Conservation (phyloP, 345 rosid species). For the Clausena lansium region DNA sequence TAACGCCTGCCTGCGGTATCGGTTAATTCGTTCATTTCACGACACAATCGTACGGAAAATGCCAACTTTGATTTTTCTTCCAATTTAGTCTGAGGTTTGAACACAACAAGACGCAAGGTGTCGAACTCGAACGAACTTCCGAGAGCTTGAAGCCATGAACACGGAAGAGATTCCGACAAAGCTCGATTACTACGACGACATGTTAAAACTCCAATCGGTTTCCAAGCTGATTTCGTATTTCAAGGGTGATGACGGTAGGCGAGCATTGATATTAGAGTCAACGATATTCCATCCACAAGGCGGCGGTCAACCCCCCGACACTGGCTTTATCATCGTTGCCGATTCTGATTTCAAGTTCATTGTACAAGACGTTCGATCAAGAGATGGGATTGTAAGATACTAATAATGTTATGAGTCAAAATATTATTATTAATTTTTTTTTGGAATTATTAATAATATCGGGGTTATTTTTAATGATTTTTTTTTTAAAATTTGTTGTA, state of each 20-base stretch:
- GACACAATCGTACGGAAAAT: accelerated
- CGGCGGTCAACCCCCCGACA: conserved; percentile 88
- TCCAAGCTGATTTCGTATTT: conserved; percentile 18
- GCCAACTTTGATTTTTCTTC: neutral
- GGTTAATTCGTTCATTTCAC: too few species aligned
- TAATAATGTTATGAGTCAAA: neutral
- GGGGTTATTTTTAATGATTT: neutral
- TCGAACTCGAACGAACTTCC: neutral
- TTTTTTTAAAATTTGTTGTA: neutral
- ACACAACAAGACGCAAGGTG: too few species aligned
- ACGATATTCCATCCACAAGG: conserved; percentile 95
- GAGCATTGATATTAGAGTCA: conserved; percentile 60
- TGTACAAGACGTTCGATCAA: conserved; percentile 80
- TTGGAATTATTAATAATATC: neutral
- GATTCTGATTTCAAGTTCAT: conserved; percentile 41
- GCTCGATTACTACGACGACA: conserved; percentile 31
- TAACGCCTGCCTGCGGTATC: too few species aligned
- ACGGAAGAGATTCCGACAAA: conserved; percentile 23
- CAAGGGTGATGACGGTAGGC: conserved; percentile 63
- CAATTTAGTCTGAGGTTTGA: neutral
- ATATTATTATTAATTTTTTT: neutral
- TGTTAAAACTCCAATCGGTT: conserved; percentile 19
- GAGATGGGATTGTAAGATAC: conserved; percentile 55
- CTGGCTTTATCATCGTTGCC: conserved; percentile 43
- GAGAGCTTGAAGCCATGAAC: neutral